Base-by-base conservation (phyloP, 1,284 basidiomycete species). In the Boletus mariae region DNA sequence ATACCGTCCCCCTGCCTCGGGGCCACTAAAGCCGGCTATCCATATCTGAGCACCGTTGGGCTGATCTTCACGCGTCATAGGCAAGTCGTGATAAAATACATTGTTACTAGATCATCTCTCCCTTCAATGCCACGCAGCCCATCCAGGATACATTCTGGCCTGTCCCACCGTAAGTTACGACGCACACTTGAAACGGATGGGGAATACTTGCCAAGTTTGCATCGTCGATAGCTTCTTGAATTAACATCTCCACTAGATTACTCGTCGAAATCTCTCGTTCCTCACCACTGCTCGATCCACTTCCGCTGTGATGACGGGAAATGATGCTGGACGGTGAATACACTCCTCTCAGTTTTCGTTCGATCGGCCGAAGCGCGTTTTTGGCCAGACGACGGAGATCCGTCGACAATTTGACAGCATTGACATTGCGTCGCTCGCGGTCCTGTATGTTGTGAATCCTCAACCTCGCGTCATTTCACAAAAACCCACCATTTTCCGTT, bases 181-280 rank as follows among this genome's bases (percentile, higher is more conserved):
- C 2, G 32, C 38, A 51, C 13, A 38, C 13, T 12, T 2, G 3
- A 23, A 26, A 13, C 28, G 26, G 23, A 13, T 26, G 25, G 23
- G 1, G 38, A 45, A 37, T 37, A 53, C 56, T 66, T 59, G 91
- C 93, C 69, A 98, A 71, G 64, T 95, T 93, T 9, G 66, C 69
- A 3, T 74, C 65, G 68, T 87, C 84, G 4, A 82, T 90, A 11
- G 95, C 90, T 67, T 96, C 90, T 62, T 91, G 86, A 56, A 98
- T 95, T 52, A 98, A 75, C 63, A 86, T 80, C 66, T 97, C 92
- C 51, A 97, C 95, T 49, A 97, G 79, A 70, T 92, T 94, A 54
- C 83, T 87, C 17, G 90, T 90, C 26, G 88, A 84, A 38, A 87
- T 79, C 65, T 89, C 85, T 64, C 80, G 87, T 56, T 82, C 35